Base-by-base conservation (phyloP, 2,329 filamentous ascomycete genomes). In the Zymoseptoria passerinii region DNA sequence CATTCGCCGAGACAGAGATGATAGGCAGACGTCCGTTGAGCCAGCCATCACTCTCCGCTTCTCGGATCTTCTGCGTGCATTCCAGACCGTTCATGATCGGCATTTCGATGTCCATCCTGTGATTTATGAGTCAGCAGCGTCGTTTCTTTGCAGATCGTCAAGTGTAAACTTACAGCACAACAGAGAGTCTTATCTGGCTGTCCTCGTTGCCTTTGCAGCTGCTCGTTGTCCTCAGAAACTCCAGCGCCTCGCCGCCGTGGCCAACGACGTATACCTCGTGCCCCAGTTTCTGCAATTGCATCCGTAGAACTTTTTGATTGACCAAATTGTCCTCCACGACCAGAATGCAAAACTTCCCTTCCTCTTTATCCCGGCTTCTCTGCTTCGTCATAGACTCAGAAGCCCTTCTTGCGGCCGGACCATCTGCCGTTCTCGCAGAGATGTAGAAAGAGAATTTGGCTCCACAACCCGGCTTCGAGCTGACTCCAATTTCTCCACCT, bases 31-130 rank as follows among this genome's bases (percentile, higher is more conserved):
- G 85, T 54, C 77, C 73, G 18, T 79, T 75, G 51, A 88, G 80
- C n/a, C 76, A 80, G 13, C 82, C 82, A 51, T 81, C 76, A 48
- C 73, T 74, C 68, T 91, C 85, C 9, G 88, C 75, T 57, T 84
- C 79, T 20, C 88, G 80, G 53, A 91, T 90, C 57, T 76, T 80
- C 48, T 79, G 78, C 8, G 87, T 83, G 61, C 88, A 89, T 4
- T 85, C 85, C 70, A 88, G 82, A 29, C 88, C 88, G 66, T 90
- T 86, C 88, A 91, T 90, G 50, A 90, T 79, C 0, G 88, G 88
- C 88, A 91, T 90, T 68, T 90, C 87, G 29, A 90, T 77, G 67
- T 91, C 88, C 87, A 91, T 90, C 3, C 50, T 52, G 28, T 13
- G 8, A 35, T 8, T 13, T 10, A 13, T 4, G 9, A 44, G 18